Base-by-base conservation (phyloP, 768 basidiomycete species). In the Leccinum sublutescens region DNA sequence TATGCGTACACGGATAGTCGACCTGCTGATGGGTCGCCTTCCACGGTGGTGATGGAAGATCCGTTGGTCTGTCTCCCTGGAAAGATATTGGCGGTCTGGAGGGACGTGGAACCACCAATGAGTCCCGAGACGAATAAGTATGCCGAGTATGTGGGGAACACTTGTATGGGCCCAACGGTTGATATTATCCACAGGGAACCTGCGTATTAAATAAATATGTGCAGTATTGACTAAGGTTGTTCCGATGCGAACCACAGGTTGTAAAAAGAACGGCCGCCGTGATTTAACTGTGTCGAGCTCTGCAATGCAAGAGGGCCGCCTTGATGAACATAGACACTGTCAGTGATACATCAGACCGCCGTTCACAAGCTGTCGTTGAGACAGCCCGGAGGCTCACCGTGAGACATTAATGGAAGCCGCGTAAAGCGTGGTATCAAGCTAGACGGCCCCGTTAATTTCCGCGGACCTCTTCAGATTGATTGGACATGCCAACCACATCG, bases 251-350 rank as follows among this genome's bases (percentile, higher is more conserved):
- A 78, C 81, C 80, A 82, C 64, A 81, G 66, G 54, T 81, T 71
- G 63, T 82, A 82, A 62, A 82, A 75, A n/a, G 62, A 64, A 57
- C 67, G 58, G 66, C 79, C 81, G 40, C 80, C 80, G 47, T 81
- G 79, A 57, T 83, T 82, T 10, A 81, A 69, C 56, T 82, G 80
- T 2, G 77, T 78, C 47, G 75, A 73, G 56, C 81, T 81, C 62
- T 83, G 82, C 15, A 82, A 65, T 5, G 80, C 79, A 25, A 82
- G 73, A 3, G 82, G 81, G 1, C 79, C 82, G 8, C 82, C 82
- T 72, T 83, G 81, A 60, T 84, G 82, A 17, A 80, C 75, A 55
- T 81, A 82, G 51, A 84, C 54, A 27, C 82, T 82, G 49, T 48
- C 17, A 60, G 49, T 12, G n/a, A 31, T 4, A 17, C 5, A 48